phyloP scores from a whole-genome alignment of 2,329 filamentous ascomycete species.

The Xylaria multiplex region DNA sequence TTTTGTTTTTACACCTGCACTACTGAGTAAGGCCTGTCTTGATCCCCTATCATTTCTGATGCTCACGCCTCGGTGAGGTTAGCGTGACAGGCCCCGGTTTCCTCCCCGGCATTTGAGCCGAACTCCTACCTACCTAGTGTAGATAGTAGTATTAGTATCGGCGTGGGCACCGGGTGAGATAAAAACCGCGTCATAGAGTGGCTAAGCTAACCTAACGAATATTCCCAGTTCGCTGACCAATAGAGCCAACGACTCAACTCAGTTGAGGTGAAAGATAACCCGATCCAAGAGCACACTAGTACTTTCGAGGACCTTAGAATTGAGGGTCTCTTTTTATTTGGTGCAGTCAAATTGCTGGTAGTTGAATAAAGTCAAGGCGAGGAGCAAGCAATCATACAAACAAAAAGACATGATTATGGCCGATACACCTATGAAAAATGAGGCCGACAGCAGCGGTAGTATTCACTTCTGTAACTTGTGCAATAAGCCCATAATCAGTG shows the following conservation, averaged over 20 bases:
- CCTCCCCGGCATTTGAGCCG: constrained; percentile 20
- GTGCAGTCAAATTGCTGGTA: background rate
- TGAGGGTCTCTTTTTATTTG: background rate
- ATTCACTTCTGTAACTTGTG: constrained; percentile 42
- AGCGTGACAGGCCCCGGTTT: constrained; percentile 17
- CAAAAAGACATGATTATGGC: constrained; percentile 10
- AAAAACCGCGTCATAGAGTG: constrained; percentile 13
- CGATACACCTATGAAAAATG: constrained; percentile 18
- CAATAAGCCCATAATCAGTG: constrained; percentile 42
- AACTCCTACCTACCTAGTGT: constrained; percentile 1
- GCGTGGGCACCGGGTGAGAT: constrained; percentile 25
- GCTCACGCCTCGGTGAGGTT: constrained; percentile 7
- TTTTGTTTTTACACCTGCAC: background rate
- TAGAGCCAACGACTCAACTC: background rate
- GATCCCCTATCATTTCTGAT: constrained; percentile 14
- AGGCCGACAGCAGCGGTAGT: constrained; percentile 17
- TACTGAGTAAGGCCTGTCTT: constrained; percentile 3
- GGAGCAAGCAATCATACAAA: background rate
- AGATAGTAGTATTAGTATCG: background rate
- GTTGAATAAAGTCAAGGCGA: constrained; percentile 2
- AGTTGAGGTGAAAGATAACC: constrained; percentile 9
- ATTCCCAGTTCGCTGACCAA: constrained; percentile 9
- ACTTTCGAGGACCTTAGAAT: background rate
- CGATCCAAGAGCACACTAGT: background rate
- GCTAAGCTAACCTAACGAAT: background rate